Base-by-base conservation (phyloP, 176 grass and related monocot species). In the Carex cristatella region DNA sequence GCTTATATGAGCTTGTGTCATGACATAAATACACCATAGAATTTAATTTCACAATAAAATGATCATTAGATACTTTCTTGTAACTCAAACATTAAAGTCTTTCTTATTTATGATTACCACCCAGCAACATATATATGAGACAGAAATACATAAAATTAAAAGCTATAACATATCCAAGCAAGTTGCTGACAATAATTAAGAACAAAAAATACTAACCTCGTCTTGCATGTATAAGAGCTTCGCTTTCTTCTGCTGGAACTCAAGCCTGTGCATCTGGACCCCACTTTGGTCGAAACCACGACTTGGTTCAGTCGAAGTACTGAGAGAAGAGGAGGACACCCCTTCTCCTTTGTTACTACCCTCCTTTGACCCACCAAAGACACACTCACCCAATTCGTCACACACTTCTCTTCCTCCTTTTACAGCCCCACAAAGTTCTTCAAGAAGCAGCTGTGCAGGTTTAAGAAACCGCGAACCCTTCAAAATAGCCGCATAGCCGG, bases 211-310 rank as follows among this genome's bases (percentile, higher is more conserved):
- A 55, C 86, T 65, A 55, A 92, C 91, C 91, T 92, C 91, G 15
- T 90, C 83, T 66, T 89, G 86, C 86, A 90, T 89, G 85, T 87
- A 87, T 59, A 89, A 55, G 1, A 92, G 88, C 79, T 92, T 90
- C 18, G 83, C 82, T 72, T 90, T 92, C 85, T 86, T 88, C 83
- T 92, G 85, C 56, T 87, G 82, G 70, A 92, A 89, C 71, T 90
- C 91, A 10, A 86, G 86, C 14, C 60, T 42, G 13, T 81, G 63
- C 18, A 68, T 54, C 46, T 58, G 58, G 58, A 82, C 61, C 1
- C 9, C 37, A 15, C 63, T 31, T 42, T 71, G 48, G 49, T 79
- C 68, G 0, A 15, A 28, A 12, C 33, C 38, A 44, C 75, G 42
- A 55, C 57, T 65, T 2, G 58, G 79, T 18, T 89, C 80, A 11